A percentile compares a stretch with the other conserved stretches of the same genome.
Conservation (phyloP, 106 monocot genomes). For the Platanthera zijinensis region DNA sequence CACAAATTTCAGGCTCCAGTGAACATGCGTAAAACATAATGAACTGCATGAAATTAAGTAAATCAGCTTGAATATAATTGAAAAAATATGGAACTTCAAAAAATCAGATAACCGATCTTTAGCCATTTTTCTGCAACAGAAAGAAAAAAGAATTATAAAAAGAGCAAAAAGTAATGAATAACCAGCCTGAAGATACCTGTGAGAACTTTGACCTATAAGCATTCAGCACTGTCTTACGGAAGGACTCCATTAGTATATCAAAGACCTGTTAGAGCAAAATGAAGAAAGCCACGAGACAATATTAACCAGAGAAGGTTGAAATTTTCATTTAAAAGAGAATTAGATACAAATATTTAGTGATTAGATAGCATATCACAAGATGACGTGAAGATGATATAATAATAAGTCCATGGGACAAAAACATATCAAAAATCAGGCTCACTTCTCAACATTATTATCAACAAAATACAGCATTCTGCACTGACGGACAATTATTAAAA, state of each 20-base stretch:
- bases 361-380: background rate
- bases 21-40: slow-evolving; percentile 95
- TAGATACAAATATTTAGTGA: background rate
- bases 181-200: slow-evolving; percentile 47
- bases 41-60: slow-evolving; percentile 48
- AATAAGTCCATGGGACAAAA: background rate
- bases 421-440: background rate
- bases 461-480: background rate
- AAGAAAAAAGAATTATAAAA: background rate
- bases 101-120: background rate
- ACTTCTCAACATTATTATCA: background rate
- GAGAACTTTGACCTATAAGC: slow-evolving; percentile 86
- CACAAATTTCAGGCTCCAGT: slow-evolving; percentile 77
- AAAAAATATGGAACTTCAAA: background rate
- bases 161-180: background rate
- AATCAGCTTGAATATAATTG: background rate
- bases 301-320: background rate
- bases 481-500: background rate
- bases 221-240: slow-evolving; percentile 61
- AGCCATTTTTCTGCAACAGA: background rate
- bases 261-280: slow-evolving; percentile 37
- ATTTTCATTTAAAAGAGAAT: background rate
- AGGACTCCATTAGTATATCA: slow-evolving; percentile 56
- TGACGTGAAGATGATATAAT: background rate
- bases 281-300: background rate